These are phyloP conservation scores for Epicoccum sorghinum DNA, from an alignment of 2,329 filamentous ascomycete species.

Conservation along the genomic window DNA sequence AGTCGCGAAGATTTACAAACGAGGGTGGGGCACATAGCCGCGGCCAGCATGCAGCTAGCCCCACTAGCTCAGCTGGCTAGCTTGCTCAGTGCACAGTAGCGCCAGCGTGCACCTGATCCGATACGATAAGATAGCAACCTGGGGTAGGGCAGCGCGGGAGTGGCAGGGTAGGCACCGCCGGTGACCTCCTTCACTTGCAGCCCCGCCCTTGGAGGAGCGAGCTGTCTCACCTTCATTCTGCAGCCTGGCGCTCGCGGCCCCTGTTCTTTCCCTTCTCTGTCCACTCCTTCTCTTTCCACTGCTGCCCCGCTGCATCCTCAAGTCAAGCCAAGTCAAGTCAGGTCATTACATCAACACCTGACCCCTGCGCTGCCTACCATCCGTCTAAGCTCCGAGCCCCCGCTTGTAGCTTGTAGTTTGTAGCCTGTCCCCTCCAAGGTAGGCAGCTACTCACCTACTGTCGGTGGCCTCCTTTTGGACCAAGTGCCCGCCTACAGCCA, in stretches of 20 bases:
- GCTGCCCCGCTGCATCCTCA: background rate
- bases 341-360: background rate
- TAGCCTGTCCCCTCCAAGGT: conserved; percentile 11
- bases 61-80: no score
- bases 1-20: conserved; percentile 21
- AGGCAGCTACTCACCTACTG: background rate
- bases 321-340: no score
- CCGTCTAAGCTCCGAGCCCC: conserved; percentile 5
- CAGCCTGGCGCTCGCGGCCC: background rate
- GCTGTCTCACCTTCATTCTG: conserved; percentile 4
- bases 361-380: background rate
- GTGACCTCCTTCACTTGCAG: conserved; percentile 1
- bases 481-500: background rate
- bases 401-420: conserved; percentile 12
- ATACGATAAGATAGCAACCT: conserved; percentile 2
- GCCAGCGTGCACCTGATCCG: conserved; percentile 22
- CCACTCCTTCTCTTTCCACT: background rate
- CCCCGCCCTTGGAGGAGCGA: conserved; percentile 3
- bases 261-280: background rate
- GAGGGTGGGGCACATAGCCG: conserved; percentile 27
- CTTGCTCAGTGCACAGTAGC: no score
- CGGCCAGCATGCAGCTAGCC: conserved; percentile 20
- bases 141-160: conserved; percentile 9
- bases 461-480: background rate
- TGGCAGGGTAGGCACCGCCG: conserved; percentile 19